A percentile compares a stretch with the other conserved stretches of the same genome.
These are phyloP conservation scores for Quercus tomentella DNA, from an alignment of 331 rosid species.

Conservation along the genomic window DNA sequence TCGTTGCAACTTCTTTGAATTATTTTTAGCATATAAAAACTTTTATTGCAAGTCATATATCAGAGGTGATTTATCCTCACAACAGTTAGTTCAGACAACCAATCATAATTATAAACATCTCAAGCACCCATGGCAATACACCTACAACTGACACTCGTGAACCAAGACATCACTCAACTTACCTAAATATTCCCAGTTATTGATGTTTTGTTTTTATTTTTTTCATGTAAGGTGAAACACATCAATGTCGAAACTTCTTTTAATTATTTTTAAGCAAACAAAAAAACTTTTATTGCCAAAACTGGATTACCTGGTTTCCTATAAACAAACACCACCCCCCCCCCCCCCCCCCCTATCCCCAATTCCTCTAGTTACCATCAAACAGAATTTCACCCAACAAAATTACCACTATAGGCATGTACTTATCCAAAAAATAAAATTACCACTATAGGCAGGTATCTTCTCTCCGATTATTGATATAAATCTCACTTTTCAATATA, in stretches of 20 bases:
- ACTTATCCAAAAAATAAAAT: neutral
- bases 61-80: neutral
- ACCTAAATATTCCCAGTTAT: neutral
- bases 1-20: neutral
- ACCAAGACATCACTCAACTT: neutral
- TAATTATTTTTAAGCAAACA: neutral
- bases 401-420: neutral
- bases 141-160: neutral
- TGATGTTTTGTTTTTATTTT: neutral
- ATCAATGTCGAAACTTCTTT: neutral
- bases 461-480: neutral
- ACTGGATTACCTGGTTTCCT: neutral
- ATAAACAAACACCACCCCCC: neutral
- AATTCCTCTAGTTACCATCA: neutral
- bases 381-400: too few species aligned
- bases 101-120: neutral
- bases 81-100: neutral
- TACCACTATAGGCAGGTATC: neutral
- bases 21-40: neutral
- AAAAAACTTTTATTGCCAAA: neutral
- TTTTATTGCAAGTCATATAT: neutral
- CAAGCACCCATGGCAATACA: neutral
- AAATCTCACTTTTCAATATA: neutral
- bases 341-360: neutral
- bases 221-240: neutral